Conservation (phyloP, 192 early-diverging fungal species). For the Backusella mclennaniae region DNA sequence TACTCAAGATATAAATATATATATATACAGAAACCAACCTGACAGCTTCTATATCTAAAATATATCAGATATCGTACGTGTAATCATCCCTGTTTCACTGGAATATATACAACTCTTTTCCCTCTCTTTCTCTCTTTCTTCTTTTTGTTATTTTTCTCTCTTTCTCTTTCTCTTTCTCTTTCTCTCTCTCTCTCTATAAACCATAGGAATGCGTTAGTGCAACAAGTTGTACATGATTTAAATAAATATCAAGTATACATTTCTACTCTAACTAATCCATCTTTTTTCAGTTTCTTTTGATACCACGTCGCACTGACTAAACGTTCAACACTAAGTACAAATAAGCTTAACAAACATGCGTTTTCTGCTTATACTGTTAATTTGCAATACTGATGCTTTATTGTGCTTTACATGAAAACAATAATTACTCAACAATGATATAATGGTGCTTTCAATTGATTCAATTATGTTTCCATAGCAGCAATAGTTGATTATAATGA, state of each 20-base stretch:
- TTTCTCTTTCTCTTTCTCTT: background rate
- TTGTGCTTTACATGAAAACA: background rate
- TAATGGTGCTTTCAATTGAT: background rate
- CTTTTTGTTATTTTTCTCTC: no score
- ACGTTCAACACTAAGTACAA: background rate
- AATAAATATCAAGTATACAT: background rate
- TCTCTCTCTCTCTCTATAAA: background rate
- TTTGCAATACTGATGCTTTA: background rate
- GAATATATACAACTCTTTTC: background rate
- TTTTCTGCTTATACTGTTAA: background rate
- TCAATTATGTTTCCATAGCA: background rate
- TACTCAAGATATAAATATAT: background rate
- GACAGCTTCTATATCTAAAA: background rate
- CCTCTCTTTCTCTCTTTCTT: background rate
- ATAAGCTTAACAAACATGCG: background rate
- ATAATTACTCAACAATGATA: background rate
- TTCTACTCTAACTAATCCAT: background rate
- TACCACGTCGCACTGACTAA: slow-evolving; percentile 4
- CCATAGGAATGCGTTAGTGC: background rate
- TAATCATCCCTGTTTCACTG: background rate
- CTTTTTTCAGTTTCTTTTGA: background rate
- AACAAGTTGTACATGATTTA: background rate
- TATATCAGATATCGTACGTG: background rate
- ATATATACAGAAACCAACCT: background rate
- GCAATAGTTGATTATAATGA: background rate